Conservation (phyloP, 2,329 filamentous ascomycete species). For the Didymella arachidicola region DNA sequence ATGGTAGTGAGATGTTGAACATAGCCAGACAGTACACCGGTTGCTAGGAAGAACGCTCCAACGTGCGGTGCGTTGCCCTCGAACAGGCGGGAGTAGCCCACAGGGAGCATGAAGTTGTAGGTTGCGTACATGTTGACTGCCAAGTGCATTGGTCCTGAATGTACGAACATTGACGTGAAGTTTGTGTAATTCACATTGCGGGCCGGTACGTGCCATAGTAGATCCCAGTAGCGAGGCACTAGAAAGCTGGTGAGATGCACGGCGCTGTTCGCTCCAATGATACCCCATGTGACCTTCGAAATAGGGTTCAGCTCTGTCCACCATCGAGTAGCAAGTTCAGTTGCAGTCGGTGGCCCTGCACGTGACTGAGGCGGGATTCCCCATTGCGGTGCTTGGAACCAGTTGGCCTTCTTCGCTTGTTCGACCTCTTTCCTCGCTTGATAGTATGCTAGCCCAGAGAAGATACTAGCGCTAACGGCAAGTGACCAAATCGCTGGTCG, state of each 20-base stretch:
- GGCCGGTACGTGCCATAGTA: conserved; percentile 44
- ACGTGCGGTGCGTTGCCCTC: conserved; percentile 42
- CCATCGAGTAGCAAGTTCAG: conserved; percentile 35
- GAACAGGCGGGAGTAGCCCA: conserved; percentile 41
- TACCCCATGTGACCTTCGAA: conserved; percentile 36
- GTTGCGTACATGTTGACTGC: conserved; percentile 42
- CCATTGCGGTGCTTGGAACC: conserved; percentile 32
- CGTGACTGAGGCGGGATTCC: conserved; percentile 19
- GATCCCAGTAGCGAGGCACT: conserved; percentile 33
- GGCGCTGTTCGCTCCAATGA: conserved; percentile 40
- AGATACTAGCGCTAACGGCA: conserved; percentile 39
- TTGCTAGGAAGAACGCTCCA: conserved; percentile 41
- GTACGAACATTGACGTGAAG: conserved; percentile 41
- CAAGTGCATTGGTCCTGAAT: conserved; percentile 34
- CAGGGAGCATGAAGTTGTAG: conserved; percentile 43
- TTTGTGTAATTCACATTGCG: conserved; percentile 41
- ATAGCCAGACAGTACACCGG: conserved; percentile 41
- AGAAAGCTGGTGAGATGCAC: conserved; percentile 40
- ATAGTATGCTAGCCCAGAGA: conserved; percentile 38
- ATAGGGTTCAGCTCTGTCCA: conserved; percentile 40
- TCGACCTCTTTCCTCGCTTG: conserved; percentile 41
- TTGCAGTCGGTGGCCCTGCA: conserved; percentile 35
- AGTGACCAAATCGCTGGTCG: conserved; percentile 43
- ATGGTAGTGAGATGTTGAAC: conserved; percentile 41
- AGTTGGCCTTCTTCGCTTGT: conserved; percentile 27